Evolutionary conservation across 352 stramenopile genomes (phyloP), one percentile per base, ranked within the genome.

Genomic region (Globisporangium takayamanum): DNA sequence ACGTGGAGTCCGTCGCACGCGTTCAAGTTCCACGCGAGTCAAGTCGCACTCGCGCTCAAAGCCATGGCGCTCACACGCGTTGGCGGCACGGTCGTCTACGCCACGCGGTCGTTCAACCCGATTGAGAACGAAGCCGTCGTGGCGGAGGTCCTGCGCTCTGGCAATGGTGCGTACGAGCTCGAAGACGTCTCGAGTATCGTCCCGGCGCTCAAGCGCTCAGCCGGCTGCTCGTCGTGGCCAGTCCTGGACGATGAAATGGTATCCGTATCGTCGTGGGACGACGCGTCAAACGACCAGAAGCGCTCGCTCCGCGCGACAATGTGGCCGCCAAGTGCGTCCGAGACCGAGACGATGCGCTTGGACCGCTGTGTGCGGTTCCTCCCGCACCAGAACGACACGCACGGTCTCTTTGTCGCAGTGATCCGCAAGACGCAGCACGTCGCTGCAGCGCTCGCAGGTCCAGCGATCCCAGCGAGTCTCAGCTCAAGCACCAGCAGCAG

Each of bases 331-430:
- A 76, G 67, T 0, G 47, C 67, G 12, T 63, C 85, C 28, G 75
- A 95, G 59, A 66, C 56, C 22, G 50, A 62, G 45, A 57, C 56
- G 25, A 72, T 96, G 55, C 73, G 92, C 39, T 64, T 99, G 20
- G 77, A 98, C 39, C 76, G 86, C 6, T 99, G 97, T 70, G 78
- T 97, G 55, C 89, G 97, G 3, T 61, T 99, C 26, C 75, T 99
- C 15, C 97, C 97, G 20, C 97, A 99, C 59, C 92, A 99, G 59
- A 95, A 99, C 57, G 89, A 99, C 69, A 98, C 96, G 0, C 96
- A 97, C 53, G 97, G 96, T 0, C 97, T 99, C 60, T 99, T 99
- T 68, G 62, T 99, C n/a, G 91, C 90, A 16, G 76, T 99, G 14
- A 84, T 99, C 30, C 96, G 96, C 60, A 91, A 89, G 57, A 51